Base-by-base conservation (phyloP, 805 yeast genomes). In the Wickerhamiella azymoides region DNA sequence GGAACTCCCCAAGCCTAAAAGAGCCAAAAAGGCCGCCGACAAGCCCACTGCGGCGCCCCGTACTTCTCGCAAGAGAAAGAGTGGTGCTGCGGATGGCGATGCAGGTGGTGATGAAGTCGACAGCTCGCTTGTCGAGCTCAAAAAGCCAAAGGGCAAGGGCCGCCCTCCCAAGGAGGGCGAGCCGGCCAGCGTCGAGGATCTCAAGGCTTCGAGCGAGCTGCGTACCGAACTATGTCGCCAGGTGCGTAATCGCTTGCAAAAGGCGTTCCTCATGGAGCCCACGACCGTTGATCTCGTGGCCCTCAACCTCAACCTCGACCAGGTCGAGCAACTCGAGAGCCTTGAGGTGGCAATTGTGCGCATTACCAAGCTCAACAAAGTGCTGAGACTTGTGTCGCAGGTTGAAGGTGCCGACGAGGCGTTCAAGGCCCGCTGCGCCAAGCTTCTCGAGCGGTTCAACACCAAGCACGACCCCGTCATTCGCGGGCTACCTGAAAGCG, bases 401-500 rank as follows among this genome's bases (percentile, higher is more conserved):
- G 26, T 43, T 1, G 47, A 40, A 2, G 40, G 10, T 7, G n/a
- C 24, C n/a, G 39, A 33, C n/a, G 17, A 25, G 11, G 28, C 35
- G 7, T 36, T 56, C 25, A 33, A n/a, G 5, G 36, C 13, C 2
- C 43, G 42, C 11, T 33, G 48, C 26, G 36, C 35, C 18, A 36
- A 35, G 24, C 45, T 49, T 10, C 40, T 43, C 9, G 49, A 38
- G 16, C 13, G 19, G 30, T 56, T 54, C 55, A 40, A 48, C 36
- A 50, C 54, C 2, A 37, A 39, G 5, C 50, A 54, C 8, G 59
- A 56, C 39, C 55, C 56, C 2, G 44, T 54, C 1, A 52, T 56
- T 30, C 49, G 54, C 2, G 59, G 59, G 1, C 46, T 54, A n/a
- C 56, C 58, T 13, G 55, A 53, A 37, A 50, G 46, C 3, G 43